Evolutionary conservation across 2,329 filamentous ascomycete genomes (phyloP), one percentile per base, ranked within the genome.

Genomic region (Diaporthe humulicola): DNA sequence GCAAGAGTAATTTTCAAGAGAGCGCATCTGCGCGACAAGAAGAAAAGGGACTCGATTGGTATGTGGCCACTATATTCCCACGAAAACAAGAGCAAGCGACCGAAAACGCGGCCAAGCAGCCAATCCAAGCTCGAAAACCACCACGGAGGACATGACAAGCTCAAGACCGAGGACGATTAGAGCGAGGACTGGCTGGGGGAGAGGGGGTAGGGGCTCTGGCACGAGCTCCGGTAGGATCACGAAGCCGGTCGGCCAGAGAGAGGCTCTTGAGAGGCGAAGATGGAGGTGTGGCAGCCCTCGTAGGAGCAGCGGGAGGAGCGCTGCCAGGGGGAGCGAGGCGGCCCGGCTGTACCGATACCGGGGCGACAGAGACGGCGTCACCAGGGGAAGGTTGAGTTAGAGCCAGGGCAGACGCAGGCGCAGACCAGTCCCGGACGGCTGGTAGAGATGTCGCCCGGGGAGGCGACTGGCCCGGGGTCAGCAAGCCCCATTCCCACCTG

Each of bases 401-500:
- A 9, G 48, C 10, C 9, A n/a, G 33, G 10, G 45, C 33, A 28
- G 57, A 12, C 54, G 45, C 10, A 22, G 52, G 28, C 40, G 36
- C 57, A 38, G 38, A 71, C 54, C 33, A 69, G 45, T 28, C 38
- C 14, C 15, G 48, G 3, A 61, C n/a, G 17, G 25, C 14, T 30
- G 56, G 30, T 12, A 60, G 56, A 40, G 64, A 60, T 9, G 28
- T 71, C 22, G 36, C 15, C 28, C 57, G 52, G 36, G 54, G 25
- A 38, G 61, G 28, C 12, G 50, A 10, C 22, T 54, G 60, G 14
- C 28, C 71, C 4, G 52, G 40, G n/a, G 30, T 42, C 52, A 56
- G n/a, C 15, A 73, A 42, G 1, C 33, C 33, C 30, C 56, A 52
- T 22, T 60, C 33, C 56, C 42, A 71, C 56, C 70, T 71, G 42